Conservation (phyloP, 768 basidiomycete species). For the Boletus reticulatus region DNA sequence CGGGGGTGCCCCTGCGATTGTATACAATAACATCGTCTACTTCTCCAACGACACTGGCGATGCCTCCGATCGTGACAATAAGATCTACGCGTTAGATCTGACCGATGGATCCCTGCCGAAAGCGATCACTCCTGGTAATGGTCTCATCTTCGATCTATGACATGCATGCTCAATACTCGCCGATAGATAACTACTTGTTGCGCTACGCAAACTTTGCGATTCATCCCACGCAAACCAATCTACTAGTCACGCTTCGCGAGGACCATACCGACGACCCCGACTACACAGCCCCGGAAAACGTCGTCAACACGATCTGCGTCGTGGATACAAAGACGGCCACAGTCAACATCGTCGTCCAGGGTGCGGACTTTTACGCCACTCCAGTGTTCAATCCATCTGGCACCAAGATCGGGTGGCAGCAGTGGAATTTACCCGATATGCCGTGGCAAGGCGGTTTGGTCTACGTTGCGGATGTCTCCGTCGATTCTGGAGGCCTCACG, state of each 20-base stretch:
- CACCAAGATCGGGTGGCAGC: slow-evolving; percentile 51
- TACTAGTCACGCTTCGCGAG: slow-evolving; percentile 61
- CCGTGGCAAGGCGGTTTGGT: slow-evolving; percentile 63
- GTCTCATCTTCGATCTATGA: neutral
- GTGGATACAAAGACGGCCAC: slow-evolving; percentile 45
- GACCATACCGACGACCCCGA: slow-evolving; percentile 49
- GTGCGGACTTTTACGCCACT: slow-evolving; percentile 65
- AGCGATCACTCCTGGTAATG: slow-evolving; percentile 53
- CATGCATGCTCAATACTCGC: neutral
- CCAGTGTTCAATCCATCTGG: slow-evolving; percentile 59
- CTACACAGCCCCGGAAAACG: slow-evolving; percentile 33
- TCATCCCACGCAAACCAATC: slow-evolving; percentile 47
- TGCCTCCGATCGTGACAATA: slow-evolving; percentile 29
- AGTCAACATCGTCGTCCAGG: slow-evolving; percentile 41
- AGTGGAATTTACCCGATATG: slow-evolving; percentile 67
- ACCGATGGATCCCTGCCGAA: no score
- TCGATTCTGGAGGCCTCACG: slow-evolving; percentile 10
- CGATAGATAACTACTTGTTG: slow-evolving; percentile 30
- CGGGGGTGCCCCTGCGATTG: slow-evolving; percentile 59
- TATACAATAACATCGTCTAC: slow-evolving; percentile 45
- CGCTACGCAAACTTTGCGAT: slow-evolving; percentile 49
- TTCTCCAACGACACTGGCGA: slow-evolving; percentile 50
- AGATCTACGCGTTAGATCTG: slow-evolving; percentile 42
- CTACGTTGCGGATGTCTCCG: slow-evolving; percentile 43
- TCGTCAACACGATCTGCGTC: slow-evolving; percentile 50